Evolutionary conservation across 768 basidiomycete genomes (phyloP), one percentile per base, ranked within the genome.

Genomic region (Leccinum longicurvipes): DNA sequence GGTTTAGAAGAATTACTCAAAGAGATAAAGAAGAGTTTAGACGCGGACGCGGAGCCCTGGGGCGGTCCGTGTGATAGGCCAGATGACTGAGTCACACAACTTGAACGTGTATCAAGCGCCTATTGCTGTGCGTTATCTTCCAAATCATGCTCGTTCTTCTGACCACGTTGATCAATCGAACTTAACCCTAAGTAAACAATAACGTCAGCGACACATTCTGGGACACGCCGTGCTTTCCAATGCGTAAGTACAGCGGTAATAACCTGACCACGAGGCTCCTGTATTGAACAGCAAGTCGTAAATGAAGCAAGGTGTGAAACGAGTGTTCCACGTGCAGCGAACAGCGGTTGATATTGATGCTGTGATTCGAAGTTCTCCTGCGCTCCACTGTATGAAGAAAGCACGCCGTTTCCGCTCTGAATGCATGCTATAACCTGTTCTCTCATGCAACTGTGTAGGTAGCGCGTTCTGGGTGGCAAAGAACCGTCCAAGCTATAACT

Each of bases 401-500:
- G 34, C 45, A 46, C 19, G 51, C 39, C 4, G 34, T 45, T 24
- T 44, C 7, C 25, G 15, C 23, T 7, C 47, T 27, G 28, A 23
- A 51, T 0, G 15, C 12, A 27, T 7, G 14, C 15, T 14, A 23
- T 6, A 12, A 19, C 42, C 44, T 24, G 11, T 34, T 27, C 25
- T 29, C 44, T 57, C 23, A 36, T 7, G 36, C 29, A 19, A 47
- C 9, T 39, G 24, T 55, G 60, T n/a, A 25, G 23, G 34, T 60
- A 67, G 17, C 34, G 58, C 55, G 58, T 47, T 4, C 31, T 53
- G 24, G 25, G 3, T 23, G 15, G n/a, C 34, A 21, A 52, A 15
- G 7, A 23, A 17, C 3, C n/a, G 19, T 23, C 46, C 42, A 49
- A 44, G 39, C 53, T 61, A 60, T 49, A 60, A 64, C 34, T 36